phyloP scores from a whole-genome alignment of 805 yeast species.

The Candida boidinii region DNA sequence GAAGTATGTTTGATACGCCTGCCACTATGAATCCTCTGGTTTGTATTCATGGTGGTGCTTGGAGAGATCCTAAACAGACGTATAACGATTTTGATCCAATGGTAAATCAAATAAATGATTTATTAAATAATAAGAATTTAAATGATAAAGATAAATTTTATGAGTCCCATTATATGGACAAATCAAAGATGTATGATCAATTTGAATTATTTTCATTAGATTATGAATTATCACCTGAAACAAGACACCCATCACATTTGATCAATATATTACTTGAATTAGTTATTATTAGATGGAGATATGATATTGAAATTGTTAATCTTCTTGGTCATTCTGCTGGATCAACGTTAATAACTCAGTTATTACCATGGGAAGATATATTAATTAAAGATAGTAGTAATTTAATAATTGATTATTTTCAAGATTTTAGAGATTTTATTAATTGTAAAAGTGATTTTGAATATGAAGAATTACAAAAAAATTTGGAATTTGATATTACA shows the following conservation, averaged over 20 bases:
- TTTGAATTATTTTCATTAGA: constrained; percentile 37
- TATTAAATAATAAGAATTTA: constrained; percentile 9
- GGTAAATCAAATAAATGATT: constrained; percentile 11
- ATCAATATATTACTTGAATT: constrained; percentile 45
- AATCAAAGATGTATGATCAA: neutral
- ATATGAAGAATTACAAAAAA: no score
- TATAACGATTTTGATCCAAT: constrained; percentile 41
- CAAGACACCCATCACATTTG: constrained; percentile 54
- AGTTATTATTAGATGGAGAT: constrained; percentile 10
- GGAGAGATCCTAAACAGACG: constrained; percentile 68
- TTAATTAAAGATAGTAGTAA: constrained; percentile 2
- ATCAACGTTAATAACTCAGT: constrained; percentile 54
- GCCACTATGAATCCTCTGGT: no score
- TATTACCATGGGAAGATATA: constrained; percentile 22
- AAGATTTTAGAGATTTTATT: no score
- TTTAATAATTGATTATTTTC: no score
- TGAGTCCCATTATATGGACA: no score
- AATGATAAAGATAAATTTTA: constrained; percentile 1
- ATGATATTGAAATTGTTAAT: constrained; percentile 16
- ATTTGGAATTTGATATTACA: constrained; percentile 7
- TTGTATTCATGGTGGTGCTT: constrained; percentile 83
- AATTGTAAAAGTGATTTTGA: no score
- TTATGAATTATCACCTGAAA: constrained; percentile 59
- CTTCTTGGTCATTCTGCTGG: constrained; percentile 79
- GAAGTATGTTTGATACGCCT: no score